Evolutionary conservation across 2,329 filamentous ascomycete genomes (phyloP), one percentile per base, ranked within the genome.

Genomic region (Aspergillus pseudonomiae): DNA sequence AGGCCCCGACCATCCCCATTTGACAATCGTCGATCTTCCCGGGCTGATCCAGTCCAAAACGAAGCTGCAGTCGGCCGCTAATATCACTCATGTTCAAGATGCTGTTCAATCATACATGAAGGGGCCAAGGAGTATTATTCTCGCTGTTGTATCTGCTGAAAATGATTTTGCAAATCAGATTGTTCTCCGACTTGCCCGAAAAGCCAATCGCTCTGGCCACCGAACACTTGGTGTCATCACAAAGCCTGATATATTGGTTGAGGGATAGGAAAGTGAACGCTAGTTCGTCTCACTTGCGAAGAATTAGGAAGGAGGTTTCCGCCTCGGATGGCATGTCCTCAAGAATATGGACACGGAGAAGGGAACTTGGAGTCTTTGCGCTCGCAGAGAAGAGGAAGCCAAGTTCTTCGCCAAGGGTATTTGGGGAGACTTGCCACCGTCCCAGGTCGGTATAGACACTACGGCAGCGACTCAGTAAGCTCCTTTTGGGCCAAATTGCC

Each of bases 21-120:
- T 89, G 50, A 89, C 86, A 0, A 79, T 89, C 1, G 85, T 89
- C 9, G 87, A 89, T 73, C 78, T 89, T 39, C 87, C 87, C 0
- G 86, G 87, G 2, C 77, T 89, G 1, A 83, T 88, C 32, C 80
- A 82, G 43, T 83, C 86, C 6, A 81, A 83, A 67, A 86, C 84
- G 65, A 80, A 83, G 34, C 80, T 84, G 60, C 85, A 88, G 71
- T 85, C 83, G 0, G 78, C 81, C 50, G 78, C 80, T 16, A 86
- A 88, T 63, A 84, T 86, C 61, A 76, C 80, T 65, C 81, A 85
- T 2, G 86, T 88, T 56, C 81, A 84, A 43, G 70, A 78, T 0
- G 77, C 89, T 1, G 76, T 78, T 4, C 63, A 74, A 53, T 65
- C 62, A 0, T 84, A 84, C 56, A 81, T 84, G 62, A 66, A 68